phyloP scores from a whole-genome alignment of 495 filamentous ascomycete genomes.

The Pseudoneurospora amorphoporcata region DNA sequence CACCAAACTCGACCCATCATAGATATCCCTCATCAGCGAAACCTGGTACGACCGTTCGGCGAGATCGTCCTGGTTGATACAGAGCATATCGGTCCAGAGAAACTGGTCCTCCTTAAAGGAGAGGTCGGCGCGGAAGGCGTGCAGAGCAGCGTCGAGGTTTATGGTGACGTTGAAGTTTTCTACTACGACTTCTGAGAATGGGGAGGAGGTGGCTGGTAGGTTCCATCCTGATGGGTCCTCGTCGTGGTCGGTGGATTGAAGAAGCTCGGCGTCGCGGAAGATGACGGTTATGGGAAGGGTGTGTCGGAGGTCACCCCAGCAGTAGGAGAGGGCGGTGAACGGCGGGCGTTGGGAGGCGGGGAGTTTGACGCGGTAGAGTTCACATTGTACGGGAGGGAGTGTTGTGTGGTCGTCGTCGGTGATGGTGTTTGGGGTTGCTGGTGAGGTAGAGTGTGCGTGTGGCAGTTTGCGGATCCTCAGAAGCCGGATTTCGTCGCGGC shows the following conservation, averaged over 20 bases:
- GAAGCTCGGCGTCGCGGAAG: not conserved
- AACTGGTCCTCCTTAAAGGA: not conserved
- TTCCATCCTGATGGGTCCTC: not conserved
- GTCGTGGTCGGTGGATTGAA: not conserved
- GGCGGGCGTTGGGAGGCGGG: not conserved
- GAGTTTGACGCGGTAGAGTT: not conserved
- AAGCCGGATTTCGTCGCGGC: not conserved
- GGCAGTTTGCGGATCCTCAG: not conserved
- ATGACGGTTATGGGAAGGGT: not conserved
- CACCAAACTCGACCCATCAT: constrained; percentile 2
- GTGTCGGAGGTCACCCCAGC: not conserved
- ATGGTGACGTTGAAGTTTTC: not conserved
- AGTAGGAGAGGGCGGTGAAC: not conserved
- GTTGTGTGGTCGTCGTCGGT: not conserved
- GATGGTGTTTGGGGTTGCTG: not conserved
- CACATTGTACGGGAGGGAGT: not conserved
- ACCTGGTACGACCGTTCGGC: constrained; percentile 6
- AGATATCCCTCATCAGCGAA: constrained; percentile 9
- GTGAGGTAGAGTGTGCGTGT: not conserved
- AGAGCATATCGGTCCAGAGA: constrained; percentile 13
- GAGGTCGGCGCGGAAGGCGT: constrained; percentile 1
- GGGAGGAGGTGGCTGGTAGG: not conserved
- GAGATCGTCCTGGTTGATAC: constrained; percentile 11
- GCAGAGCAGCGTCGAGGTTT: constrained; percentile 5
- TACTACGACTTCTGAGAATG: not conserved